phyloP scores from a whole-genome alignment of 2,329 filamentous ascomycete genomes.

The Cercospora sp. region DNA sequence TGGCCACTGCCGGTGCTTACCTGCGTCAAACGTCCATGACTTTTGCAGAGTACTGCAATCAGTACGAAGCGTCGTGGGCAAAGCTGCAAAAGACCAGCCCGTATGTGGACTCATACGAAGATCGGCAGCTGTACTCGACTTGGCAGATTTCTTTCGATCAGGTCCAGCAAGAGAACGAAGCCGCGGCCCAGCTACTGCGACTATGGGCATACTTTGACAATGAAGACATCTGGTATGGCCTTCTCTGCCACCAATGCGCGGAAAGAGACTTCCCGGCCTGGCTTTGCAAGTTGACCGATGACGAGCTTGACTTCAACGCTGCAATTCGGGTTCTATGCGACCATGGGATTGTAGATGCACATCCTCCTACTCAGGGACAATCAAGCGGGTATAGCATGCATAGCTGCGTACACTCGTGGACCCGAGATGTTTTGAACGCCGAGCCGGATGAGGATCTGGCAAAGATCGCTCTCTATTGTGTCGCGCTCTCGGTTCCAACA shows the following conservation, averaged over 20 bases:
- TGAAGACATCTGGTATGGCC: neutral
- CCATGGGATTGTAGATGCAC: neutral
- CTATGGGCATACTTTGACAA: slow-evolving; percentile 16
- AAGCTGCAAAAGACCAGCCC: neutral
- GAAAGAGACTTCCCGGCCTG: neutral
- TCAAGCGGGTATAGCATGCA: neutral
- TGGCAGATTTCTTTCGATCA: slow-evolving; percentile 38
- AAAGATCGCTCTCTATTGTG: neutral
- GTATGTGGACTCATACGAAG: neutral
- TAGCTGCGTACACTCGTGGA: neutral
- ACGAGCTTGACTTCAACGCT: neutral
- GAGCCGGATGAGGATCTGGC: neutral
- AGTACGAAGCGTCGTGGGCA: slow-evolving; percentile 5
- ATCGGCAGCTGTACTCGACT: slow-evolving; percentile 32
- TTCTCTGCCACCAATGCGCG: neutral
- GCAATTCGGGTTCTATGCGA: neutral
- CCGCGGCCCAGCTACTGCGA: slow-evolving; percentile 31
- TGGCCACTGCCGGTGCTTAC: slow-evolving; percentile 16
- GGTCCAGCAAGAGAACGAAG: slow-evolving; percentile 27
- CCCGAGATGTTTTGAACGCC: neutral
- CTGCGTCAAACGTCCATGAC: neutral
- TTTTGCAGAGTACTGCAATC: neutral
- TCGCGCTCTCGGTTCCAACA: too few relatives aligned
- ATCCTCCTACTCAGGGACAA: neutral
- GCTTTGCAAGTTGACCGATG: neutral